Base-by-base conservation (phyloP, 305 asterid genomes). In the Petunia hybrid region DNA sequence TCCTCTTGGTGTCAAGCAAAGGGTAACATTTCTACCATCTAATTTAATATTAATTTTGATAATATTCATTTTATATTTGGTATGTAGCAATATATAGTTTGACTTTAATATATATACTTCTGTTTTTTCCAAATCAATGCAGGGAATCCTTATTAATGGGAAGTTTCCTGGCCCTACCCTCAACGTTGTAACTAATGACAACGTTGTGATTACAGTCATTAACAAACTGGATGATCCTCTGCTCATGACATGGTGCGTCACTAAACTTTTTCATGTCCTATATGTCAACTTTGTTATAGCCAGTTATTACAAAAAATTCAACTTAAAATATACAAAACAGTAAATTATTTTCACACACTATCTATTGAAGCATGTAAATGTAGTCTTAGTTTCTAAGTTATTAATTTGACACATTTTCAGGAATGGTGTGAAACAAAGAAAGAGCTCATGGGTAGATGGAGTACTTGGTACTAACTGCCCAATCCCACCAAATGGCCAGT, bases 381-480 rank as follows among this genome's bases (percentile, higher is more conserved):
- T 22, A 22, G 31, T 22, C 31, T 22, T 22, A 22, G 31, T 22
- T 22, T 22, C 31, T 22, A 22, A 22, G 31, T 22, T 22, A 22
- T 22, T 22, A 22, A 22, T 22, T 22, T 22, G 31, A 22, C 31
- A 22, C 31, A 53, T 48, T 9, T 41, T 9, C 76, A 94, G 98
- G 98, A 91, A 87, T 10, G 98, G 98, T 0, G 57, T 94, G 4
- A 90, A 92, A 75, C 98, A 94, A 55, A 90, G 97, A 78, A 94
- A 87, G 85, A 6, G 68, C 36, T 89, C 97, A 1, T 94, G 98
- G 98, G 91, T 89, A 84, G 98, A 94, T 57, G 98, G 98, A 9
- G 98, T 94, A n/a, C 91, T 91, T 0, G 97, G 98, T 71, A 94
- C 98, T 1, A 94, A 94, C 62, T 94, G 98, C 68, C 98, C 98